Evolutionary conservation across 768 basidiomycete genomes (phyloP), one percentile per base, ranked within the genome.

Genomic region (Lactarius hengduanensis): DNA sequence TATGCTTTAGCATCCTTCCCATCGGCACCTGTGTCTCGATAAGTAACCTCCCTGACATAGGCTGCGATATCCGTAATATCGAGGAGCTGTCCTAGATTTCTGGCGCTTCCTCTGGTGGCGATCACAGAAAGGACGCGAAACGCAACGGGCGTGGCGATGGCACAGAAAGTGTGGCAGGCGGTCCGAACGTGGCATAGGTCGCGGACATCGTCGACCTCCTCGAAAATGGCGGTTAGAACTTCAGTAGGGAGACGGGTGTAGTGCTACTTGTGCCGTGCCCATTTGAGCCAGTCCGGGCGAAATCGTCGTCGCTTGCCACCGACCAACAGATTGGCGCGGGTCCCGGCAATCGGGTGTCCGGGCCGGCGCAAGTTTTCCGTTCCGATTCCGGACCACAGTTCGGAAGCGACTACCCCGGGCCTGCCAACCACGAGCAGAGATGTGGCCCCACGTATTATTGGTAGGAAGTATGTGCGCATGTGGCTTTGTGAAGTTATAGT

Each of bases 41-140:
- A 62, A 36, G 36, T 9, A 7, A 62, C 5, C 26, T 20, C 36
- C 53, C 38, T 62, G 34, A 62, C 62, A 40, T 62, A 22, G 3
- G 20, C 6, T 0, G 20, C n/a, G 53, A 62, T 50, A 36, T 41
- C 11, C 13, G 26, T 20, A 3, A n/a, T 6, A 4, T 62, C 38
- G 11, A 62, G 4, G 4, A 62, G 30, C 4, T 4, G 45, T 38
- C 22, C 28, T 22, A 62, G 26, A 10, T 53, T 53, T 11, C 5
- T 26, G 2, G 54, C 26, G 36, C 62, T 62, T 8, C n/a, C 20
- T 16, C 36, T 18, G 18, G 62, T 62, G 53, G 28, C 18, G 7
- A 36, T 11, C 32, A 50, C 47, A 53, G 22, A 58, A 58, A 36
- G 11, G 36, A 36, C 11, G 11, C 62, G 62, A 20, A 62, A 62